Percentiles rank a stretch among this genome's conserved stretches.
These are phyloP conservation scores for Echinosophora koreensis DNA, from an alignment of 306 rosid genomes.

Conservation along the genomic window DNA sequence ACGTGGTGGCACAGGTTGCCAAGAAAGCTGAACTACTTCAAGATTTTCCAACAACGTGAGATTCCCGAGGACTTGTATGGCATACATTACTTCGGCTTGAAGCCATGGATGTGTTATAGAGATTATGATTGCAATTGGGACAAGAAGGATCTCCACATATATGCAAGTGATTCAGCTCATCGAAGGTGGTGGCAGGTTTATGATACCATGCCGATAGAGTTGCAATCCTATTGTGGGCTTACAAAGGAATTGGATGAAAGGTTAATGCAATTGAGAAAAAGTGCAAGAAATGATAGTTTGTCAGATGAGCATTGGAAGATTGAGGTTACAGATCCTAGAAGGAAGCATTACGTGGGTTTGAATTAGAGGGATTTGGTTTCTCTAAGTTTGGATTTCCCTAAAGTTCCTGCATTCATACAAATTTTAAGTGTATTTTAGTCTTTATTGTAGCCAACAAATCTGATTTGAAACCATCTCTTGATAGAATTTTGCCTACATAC, in stretches of 20 bases:
- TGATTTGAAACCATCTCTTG: too few species aligned
- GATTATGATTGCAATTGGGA: conserved; percentile 91
- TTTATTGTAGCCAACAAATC: too few species aligned
- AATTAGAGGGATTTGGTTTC: too few species aligned
- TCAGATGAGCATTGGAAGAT: conserved; percentile 69
- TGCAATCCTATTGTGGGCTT: conserved; percentile 60
- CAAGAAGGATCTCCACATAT: conserved; percentile 39
- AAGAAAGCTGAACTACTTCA: conserved; percentile 52
- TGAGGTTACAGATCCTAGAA: conserved; percentile 62
- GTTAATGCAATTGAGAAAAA: conserved; percentile 53
- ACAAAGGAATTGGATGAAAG: conserved; percentile 59
- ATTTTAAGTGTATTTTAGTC: too few species aligned
- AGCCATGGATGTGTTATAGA: conserved; percentile 84
- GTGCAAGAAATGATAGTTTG: conserved; percentile 51
- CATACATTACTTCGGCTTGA: conserved; percentile 74
- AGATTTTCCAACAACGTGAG: conserved; percentile 33
- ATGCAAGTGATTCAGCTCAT: conserved; percentile 69
- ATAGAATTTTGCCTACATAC: too few species aligned
- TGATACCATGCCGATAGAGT: conserved; percentile 56
- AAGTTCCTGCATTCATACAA: too few species aligned
- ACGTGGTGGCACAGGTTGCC: conserved; percentile 85
- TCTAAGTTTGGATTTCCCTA: too few species aligned
- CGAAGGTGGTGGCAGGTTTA: conserved; percentile 71
- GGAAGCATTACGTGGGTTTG: conserved; percentile 38
- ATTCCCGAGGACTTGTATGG: conserved; percentile 45